Evolutionary conservation across 1,284 basidiomycete genomes (phyloP).

Genomic region (Gastroboletus turbinatus): DNA sequence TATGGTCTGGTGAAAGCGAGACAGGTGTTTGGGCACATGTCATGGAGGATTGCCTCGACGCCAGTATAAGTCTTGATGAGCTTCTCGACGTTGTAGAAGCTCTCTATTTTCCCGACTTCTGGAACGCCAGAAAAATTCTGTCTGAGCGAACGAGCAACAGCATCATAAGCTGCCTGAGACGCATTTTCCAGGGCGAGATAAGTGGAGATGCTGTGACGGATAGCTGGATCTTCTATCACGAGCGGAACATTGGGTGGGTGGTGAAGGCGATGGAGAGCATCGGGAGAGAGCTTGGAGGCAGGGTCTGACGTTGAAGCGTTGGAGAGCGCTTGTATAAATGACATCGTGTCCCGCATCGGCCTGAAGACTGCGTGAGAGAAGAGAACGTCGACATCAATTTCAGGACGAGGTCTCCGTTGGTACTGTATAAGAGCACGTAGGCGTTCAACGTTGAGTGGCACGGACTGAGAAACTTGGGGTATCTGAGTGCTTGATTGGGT

Average conservation of each 20-base stretch:
- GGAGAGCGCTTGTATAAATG: neutral
- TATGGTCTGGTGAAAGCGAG: constrained; percentile 2
- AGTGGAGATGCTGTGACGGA: neutral
- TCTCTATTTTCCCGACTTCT: neutral
- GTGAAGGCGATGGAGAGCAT: neutral
- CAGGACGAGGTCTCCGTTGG: too few relatives aligned
- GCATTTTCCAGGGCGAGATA: neutral
- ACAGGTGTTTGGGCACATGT: constrained; percentile 13
- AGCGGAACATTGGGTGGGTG: neutral
- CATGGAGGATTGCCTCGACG: neutral
- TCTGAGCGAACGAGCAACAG: neutral
- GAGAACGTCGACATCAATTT: neutral
- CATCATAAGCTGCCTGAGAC: neutral
- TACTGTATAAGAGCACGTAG: too few relatives aligned
- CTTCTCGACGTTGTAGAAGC: constrained; percentile 6
- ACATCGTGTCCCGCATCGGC: neutral
- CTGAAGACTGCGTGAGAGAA: neutral
- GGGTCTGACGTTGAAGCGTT: neutral
- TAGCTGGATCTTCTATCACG: neutral
- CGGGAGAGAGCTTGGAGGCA: neutral
- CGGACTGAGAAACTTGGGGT: too few relatives aligned
- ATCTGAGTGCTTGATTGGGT: too few relatives aligned
- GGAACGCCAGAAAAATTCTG: neutral
- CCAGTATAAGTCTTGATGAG: neutral
- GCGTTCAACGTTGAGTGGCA: too few relatives aligned